A percentile compares a stretch with the other conserved stretches of the same genome.
Evolutionary conservation across 306 rosid species (phyloP).

Genomic region (Lablab purpureus): DNA sequence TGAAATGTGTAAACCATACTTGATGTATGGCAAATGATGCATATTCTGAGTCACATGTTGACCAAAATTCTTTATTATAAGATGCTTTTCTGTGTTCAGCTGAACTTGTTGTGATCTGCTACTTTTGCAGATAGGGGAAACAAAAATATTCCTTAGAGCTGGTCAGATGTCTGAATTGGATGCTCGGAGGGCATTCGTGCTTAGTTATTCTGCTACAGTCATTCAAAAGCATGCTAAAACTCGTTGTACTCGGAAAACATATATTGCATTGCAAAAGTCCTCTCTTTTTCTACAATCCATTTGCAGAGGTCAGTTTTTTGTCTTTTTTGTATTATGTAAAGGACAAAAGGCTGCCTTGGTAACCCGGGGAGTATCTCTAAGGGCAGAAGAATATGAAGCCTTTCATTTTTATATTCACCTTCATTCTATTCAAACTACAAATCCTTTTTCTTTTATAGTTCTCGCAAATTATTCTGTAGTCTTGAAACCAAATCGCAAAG

Average conservation of each 20-base stretch:
- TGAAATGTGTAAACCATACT: conserved; percentile 34
- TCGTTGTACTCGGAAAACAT: conserved; percentile 52
- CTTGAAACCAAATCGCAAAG: conserved; percentile 9
- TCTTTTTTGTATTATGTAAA: conserved; percentile 21
- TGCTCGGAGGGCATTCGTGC: conserved; percentile 63
- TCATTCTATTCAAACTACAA: conserved; percentile 24
- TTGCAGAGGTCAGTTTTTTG: conserved; percentile 76
- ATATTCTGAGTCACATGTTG: conserved; percentile 11
- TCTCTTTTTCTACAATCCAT: conserved; percentile 65
- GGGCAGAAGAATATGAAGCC: conserved; percentile 1
- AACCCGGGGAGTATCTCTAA: conserved; percentile 22
- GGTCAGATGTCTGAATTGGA: conserved; percentile 95
- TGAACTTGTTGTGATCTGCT: conserved; percentile 42
- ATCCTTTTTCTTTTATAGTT: not conserved
- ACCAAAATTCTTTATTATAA: conserved; percentile 29
- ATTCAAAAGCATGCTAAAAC: conserved; percentile 68
- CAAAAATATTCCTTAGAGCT: conserved; percentile 82
- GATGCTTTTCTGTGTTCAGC: conserved; percentile 27
- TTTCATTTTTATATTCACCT: conserved; percentile 9
- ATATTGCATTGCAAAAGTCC: conserved; percentile 53
- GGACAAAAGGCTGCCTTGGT: conserved; percentile 24
- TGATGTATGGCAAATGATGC: conserved; percentile 21
- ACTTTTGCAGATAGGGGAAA: conserved; percentile 76
- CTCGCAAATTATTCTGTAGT: not conserved
- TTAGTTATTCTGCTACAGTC: conserved; percentile 61